phyloP scores from a whole-genome alignment of 257 asterid genomes.

The Solanum appendiculatum region DNA sequence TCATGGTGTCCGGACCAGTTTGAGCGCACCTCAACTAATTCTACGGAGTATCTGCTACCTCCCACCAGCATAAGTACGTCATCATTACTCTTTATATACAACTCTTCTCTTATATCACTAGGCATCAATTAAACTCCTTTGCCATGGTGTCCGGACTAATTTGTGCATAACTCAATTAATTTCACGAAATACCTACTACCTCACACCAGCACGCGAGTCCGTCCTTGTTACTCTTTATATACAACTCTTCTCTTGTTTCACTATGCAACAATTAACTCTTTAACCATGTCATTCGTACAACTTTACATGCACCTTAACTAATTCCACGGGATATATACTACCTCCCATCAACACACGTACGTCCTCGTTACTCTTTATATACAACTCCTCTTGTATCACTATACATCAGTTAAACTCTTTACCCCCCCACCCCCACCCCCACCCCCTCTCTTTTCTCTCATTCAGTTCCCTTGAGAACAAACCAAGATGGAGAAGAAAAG shows the following conservation, averaged over 20 bases:
- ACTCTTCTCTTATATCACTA: not conserved
- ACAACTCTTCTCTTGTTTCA: not conserved
- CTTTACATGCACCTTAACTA: not conserved
- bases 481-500: constrained; percentile 27
- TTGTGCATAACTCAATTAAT: not conserved
- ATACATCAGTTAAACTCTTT: not conserved
- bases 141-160: rapidly evolving
- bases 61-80: not conserved
- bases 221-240: not conserved
- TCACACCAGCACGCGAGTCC: not conserved
- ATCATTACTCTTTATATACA: not conserved
- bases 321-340: not conserved
- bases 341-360: not conserved
- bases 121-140: not conserved
- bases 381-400: not conserved
- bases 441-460: not conserved
- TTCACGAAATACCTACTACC: not conserved
- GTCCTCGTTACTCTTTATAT: not conserved
- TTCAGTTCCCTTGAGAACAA: not conserved
- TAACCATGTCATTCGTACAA: not conserved
- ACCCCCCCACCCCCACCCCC: not conserved
- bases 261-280: not conserved
- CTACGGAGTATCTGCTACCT: rapidly evolving
- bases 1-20: not conserved
- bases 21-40: not conserved